These are phyloP conservation scores for Phtheirospermum japonicum DNA, from an alignment of 257 asterid species.

Conservation along the genomic window DNA sequence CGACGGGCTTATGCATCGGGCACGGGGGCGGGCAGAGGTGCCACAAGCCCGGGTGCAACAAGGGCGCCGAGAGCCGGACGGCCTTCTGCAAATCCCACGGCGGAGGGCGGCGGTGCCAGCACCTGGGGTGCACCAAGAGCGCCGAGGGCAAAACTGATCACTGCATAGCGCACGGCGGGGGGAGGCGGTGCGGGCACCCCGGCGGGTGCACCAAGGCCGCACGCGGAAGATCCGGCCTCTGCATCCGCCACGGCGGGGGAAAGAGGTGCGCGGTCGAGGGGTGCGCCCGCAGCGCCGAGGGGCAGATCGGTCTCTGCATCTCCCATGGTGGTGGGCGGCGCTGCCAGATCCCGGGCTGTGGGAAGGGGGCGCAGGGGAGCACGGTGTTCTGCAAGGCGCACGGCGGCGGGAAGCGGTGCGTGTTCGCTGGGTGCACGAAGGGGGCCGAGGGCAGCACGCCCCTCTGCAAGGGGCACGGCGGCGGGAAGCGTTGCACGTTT, in stretches of 20 bases:
- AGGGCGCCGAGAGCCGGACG: slow-evolving; percentile 94
- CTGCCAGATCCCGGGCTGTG: slow-evolving; percentile 56
- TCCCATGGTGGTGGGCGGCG: slow-evolving; percentile 97
- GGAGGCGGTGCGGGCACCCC: slow-evolving; percentile 59
- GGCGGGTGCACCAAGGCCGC: slow-evolving; percentile 86
- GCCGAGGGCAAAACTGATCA: slow-evolving; percentile 89
- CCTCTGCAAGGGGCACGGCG: slow-evolving; percentile 96
- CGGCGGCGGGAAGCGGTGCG: slow-evolving; percentile 94
- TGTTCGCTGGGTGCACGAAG: slow-evolving; percentile 75
- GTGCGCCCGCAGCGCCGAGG: slow-evolving; percentile 92
- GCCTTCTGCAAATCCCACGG: slow-evolving; percentile 97
- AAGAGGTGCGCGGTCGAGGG: slow-evolving; percentile 83
- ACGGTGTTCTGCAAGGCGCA: slow-evolving; percentile 88
- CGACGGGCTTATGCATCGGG: slow-evolving; percentile 86
- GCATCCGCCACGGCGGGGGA: slow-evolving; percentile 95
- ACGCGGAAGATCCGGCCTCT: slow-evolving; percentile 86
- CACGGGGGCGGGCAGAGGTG: slow-evolving; percentile 98
- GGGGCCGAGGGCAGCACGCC: slow-evolving; percentile 97
- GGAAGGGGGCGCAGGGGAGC: slow-evolving; percentile 91
- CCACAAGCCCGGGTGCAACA: slow-evolving; percentile 85
- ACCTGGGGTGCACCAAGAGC: slow-evolving; percentile 87
- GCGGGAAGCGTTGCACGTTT: slow-evolving; percentile 83
- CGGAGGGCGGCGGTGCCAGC: slow-evolving; percentile 76
- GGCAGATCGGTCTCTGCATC: slow-evolving; percentile 81
- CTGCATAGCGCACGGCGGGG: slow-evolving; percentile 97